Base-by-base conservation (phyloP, 2,329 filamentous ascomycete species). In the Microdochium nivale region DNA sequence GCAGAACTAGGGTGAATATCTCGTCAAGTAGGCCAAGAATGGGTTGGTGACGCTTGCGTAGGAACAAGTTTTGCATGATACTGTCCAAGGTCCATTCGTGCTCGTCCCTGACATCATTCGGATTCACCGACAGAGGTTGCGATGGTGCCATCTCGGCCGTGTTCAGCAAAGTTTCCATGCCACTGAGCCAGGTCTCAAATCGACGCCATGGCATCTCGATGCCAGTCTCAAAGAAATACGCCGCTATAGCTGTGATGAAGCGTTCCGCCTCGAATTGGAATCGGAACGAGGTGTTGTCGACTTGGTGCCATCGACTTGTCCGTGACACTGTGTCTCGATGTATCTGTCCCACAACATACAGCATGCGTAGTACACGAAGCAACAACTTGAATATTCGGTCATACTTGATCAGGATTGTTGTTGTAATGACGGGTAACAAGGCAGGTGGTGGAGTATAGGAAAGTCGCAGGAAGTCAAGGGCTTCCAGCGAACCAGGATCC, bases 391-490 rank as follows among this genome's bases (percentile, higher is more conserved):
- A 97, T 33, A 96, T 78, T 47, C 78, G 76, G 65, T 97, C 94
- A 61, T 96, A 97, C 59, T 90, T 90, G 51, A 83, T 73, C 11
- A 97, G 70, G 1, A 86, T 78, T 0, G 75, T 66, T 0, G 82
- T 75, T 0, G 89, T 90, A 43, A 99, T 84, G 55, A 97, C 77
- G 0, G 83, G 75, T 40, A 84, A 76, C 0, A 97, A 73, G 1
- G 88, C 81, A 0, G 79, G 67, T 0, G 90, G 86, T 0, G 90
- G 78, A 40, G 86, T 87, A 68, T 96, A 97, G 47, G 90, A 87
- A 8, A 99, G 72, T 1, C 89, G 83, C 16, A 99, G 74, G 62
- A 99, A 97, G 67, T 97, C 94, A n/a, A 97, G 75, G 0, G 94
- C 94, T 63, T 92, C 84, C 19, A 97, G 77, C 0, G 86, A 87